A percentile compares a stretch with the other conserved stretches of the same genome.
phyloP scores from a whole-genome alignment of 495 filamentous ascomycete species.

The Hypoxylon subgilvum region DNA sequence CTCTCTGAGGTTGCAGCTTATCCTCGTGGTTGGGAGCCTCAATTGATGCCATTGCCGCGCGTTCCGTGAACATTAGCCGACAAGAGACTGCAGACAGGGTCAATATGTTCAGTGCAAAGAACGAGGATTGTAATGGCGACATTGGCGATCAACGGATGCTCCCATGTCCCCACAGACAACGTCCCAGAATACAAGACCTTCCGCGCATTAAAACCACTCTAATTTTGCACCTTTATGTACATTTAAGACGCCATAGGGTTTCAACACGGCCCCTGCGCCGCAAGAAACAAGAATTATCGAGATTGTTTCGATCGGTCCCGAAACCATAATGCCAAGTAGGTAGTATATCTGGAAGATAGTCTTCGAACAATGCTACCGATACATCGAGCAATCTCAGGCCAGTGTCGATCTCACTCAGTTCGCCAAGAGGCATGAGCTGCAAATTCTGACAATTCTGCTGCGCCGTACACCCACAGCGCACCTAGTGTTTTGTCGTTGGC shows the following conservation, averaged over 20 bases:
- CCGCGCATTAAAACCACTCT: conserved; percentile 13
- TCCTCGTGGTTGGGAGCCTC: conserved; percentile 21
- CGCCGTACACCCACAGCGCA: conserved; percentile 26
- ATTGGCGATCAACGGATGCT: conserved; percentile 15
- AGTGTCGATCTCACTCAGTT: conserved; percentile 31
- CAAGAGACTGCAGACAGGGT: not conserved
- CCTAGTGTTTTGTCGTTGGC: not conserved
- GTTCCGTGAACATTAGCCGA: conserved; percentile 11
- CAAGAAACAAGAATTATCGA: conserved; percentile 23
- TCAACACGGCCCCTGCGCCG: conserved; percentile 15
- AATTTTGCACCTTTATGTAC: conserved; percentile 24
- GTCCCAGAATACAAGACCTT: not conserved
- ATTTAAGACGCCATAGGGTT: conserved; percentile 14
- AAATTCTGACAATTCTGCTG: conserved; percentile 22
- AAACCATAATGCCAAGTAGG: conserved; percentile 31
- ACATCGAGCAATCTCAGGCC: conserved; percentile 34
- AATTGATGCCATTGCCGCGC: conserved; percentile 14
- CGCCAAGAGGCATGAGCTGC: conserved; percentile 22
- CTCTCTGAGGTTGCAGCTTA: conserved; percentile 3
- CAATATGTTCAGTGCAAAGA: conserved; percentile 10
- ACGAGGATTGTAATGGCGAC: conserved; percentile 11
- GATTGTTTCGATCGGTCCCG: conserved; percentile 34
- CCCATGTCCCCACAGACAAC: conserved; percentile 14
- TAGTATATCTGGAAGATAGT: conserved; percentile 3
- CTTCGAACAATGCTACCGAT: conserved; percentile 26